phyloP scores from a whole-genome alignment of 192 early-diverging fungal species.

The Thamnidium elegans region DNA sequence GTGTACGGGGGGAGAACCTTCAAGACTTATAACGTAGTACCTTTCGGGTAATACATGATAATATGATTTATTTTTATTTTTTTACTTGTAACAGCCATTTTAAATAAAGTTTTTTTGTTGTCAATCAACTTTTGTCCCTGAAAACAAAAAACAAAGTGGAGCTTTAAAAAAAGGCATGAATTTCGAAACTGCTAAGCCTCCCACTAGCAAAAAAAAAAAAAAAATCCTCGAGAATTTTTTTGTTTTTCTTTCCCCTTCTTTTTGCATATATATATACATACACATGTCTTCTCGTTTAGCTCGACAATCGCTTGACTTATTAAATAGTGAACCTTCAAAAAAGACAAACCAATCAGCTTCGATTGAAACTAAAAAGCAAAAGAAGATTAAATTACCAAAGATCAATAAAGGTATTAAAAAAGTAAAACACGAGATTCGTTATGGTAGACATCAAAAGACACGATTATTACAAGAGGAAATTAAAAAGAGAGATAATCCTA shows the following conservation, averaged over 20 bases:
- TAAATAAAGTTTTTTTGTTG: no score
- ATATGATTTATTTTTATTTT: no score
- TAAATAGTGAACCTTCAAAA: background rate
- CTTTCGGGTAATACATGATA: no score
- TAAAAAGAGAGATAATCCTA: slow-evolving; percentile 40
- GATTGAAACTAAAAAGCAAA: background rate
- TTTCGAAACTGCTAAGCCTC: background rate
- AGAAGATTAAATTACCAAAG: slow-evolving; percentile 27
- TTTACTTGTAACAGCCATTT: no score
- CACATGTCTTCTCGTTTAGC: slow-evolving; percentile 18
- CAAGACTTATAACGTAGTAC: no score
- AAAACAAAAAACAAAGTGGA: no score
- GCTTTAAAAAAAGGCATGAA: background rate
- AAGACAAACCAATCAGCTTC: background rate
- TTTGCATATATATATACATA: background rate
- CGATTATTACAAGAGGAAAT: slow-evolving; percentile 25
- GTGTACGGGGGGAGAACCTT: no score
- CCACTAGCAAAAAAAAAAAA: background rate
- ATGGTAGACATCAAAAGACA: slow-evolving; percentile 38
- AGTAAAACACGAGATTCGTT: slow-evolving; percentile 43
- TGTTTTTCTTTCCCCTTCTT: background rate
- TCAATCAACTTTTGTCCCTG: no score
- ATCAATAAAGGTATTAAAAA: slow-evolving; percentile 45
- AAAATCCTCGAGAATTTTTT: background rate
- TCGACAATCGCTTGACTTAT: slow-evolving; percentile 12